Base-by-base conservation (phyloP, 495 filamentous ascomycete genomes). In the Penicillium parvum region DNA sequence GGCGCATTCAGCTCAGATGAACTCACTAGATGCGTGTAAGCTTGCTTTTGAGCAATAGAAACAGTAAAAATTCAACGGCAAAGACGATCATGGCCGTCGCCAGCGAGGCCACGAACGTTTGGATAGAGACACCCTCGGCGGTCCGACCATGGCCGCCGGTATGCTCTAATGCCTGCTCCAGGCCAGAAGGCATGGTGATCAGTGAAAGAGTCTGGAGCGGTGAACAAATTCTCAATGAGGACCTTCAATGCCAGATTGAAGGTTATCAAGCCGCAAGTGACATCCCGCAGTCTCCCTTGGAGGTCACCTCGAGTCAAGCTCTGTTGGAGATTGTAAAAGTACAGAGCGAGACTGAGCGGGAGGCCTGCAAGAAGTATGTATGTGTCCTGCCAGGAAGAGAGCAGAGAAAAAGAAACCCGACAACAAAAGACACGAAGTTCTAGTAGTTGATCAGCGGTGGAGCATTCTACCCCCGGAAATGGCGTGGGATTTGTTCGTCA, bases 11-110 rank as follows among this genome's bases (percentile, higher is more conserved):
- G 20, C 27, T 30, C 37, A 16, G 15, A 20, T 27, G 4, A 8
- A 63, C 84, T 56, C 69, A 92, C 84, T 94, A 96, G 53, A 96
- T 92, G 47, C 90, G 78, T 2, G 78, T 79, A 29, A 96, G 64
- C 53, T 85, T 90, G 42, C 83, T 77, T 50, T 87, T 83, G 9
- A 96, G 68, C 14, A 95, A 55, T 29, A 91, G 51, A 56, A 96
- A 96, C 26, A 88, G 56, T 25, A 84, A 55, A 29, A 86, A 75
- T 63, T 96, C 85, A 9, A 87, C 71, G 18, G 79, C 85, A 58
- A 96, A 96, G 34, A 92, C 72, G 21, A 82, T 61, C 38, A 86
- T 69, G 52, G 83, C 84, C 37, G 79, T 76, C 14, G 73, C 77
- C 51, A 95, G 62, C 41, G 90, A 90, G 25, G 90, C 82, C 20